phyloP scores from a whole-genome alignment of 345 rosid species.

The Trapa incisa region DNA sequence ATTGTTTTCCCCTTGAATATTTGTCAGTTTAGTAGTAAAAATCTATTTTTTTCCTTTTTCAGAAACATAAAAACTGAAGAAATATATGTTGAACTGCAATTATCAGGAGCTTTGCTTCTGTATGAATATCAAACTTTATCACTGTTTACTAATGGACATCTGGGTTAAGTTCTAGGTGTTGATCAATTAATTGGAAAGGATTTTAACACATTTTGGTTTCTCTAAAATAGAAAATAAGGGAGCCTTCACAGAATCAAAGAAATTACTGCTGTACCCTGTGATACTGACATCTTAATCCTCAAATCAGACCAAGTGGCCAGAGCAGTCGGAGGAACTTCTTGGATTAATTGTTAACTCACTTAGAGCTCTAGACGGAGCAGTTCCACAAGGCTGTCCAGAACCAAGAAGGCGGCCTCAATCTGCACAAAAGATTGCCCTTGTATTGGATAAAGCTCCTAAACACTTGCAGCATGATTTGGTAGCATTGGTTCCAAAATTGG shows the following conservation, averaged over 20 bases:
- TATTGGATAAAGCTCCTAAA: conserved; percentile 88
- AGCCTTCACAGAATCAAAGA: background rate
- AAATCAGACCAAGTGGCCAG: conserved; percentile 92
- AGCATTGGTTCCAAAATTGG: conserved; percentile 91
- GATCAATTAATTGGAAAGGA: background rate
- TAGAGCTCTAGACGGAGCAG: conserved; percentile 89
- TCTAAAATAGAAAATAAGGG: background rate
- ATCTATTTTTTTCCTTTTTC: background rate
- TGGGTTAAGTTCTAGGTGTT: background rate
- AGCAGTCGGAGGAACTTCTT: conserved; percentile 95
- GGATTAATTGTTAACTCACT: conserved; percentile 93
- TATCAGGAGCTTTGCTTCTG: background rate
- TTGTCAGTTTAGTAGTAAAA: conserved; percentile 12
- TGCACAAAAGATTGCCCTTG: conserved; percentile 85
- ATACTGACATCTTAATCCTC: conserved; percentile 13
- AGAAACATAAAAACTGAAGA: background rate
- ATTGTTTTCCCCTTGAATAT: conserved; percentile 11
- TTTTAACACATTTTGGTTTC: background rate
- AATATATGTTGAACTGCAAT: background rate
- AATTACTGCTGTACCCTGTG: background rate
- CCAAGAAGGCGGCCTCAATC: conserved; percentile 90
- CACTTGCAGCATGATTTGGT: conserved; percentile 84
- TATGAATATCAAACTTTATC: background rate
- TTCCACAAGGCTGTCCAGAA: conserved; percentile 91
- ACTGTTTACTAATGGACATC: background rate